Evolutionary conservation across 352 stramenopile species (phyloP).

Genomic region (Chloridella minuta): DNA sequence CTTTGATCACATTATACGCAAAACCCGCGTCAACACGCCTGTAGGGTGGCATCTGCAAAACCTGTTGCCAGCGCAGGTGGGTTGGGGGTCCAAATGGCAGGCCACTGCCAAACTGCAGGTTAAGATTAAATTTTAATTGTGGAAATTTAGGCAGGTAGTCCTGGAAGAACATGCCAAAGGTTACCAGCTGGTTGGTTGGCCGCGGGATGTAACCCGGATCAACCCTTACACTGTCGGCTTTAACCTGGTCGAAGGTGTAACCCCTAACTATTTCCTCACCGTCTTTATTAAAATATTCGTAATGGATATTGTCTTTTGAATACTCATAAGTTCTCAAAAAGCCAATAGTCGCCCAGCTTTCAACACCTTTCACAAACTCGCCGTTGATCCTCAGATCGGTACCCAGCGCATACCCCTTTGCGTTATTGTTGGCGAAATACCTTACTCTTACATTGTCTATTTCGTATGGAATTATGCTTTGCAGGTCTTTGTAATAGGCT

Average conservation of each 20-base stretch:
- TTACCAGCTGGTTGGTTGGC: not conserved
- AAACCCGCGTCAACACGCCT: not conserved
- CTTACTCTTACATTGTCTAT: not conserved
- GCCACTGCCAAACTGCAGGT: not conserved
- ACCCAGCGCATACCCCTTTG: not conserved
- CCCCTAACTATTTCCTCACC: not conserved
- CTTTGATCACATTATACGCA: not conserved
- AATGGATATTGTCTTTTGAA: conserved; percentile 4
- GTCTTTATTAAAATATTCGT: not conserved
- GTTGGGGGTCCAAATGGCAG: not conserved
- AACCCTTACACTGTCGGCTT: not conserved
- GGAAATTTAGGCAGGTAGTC: not conserved
- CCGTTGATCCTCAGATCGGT: not conserved
- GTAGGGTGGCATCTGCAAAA: not conserved
- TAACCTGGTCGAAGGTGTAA: not conserved
- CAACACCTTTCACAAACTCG: not conserved
- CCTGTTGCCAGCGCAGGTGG: not conserved
- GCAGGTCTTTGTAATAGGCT: not conserved
- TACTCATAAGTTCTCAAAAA: conserved; percentile 6
- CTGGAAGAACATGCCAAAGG: not conserved
- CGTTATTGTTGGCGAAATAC: not conserved
- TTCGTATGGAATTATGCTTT: not conserved
- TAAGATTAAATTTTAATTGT: not conserved
- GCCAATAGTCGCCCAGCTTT: not conserved
- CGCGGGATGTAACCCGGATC: not conserved